Conservation (phyloP, 2,329 filamentous ascomycete genomes). For the Ilyonectria robusta region DNA sequence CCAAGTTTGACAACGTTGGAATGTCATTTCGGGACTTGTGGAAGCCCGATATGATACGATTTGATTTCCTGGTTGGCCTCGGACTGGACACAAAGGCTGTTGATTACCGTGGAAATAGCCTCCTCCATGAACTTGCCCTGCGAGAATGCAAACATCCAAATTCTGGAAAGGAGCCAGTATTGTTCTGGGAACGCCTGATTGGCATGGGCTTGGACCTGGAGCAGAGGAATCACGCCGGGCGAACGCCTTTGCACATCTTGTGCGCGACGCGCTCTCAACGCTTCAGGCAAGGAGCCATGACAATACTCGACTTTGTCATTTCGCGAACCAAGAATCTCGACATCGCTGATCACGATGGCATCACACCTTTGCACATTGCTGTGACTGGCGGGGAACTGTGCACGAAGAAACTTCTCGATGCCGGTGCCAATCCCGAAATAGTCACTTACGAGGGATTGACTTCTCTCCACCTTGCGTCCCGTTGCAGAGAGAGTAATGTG, state of each 20-base stretch:
- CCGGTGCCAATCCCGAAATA: constrained; percentile 53
- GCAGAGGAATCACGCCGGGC: constrained; percentile 36
- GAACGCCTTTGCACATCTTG: constrained; percentile 44
- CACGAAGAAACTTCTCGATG: constrained; percentile 50
- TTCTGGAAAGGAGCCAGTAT: not conserved
- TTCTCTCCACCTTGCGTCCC: constrained; percentile 57
- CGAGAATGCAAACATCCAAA: not conserved
- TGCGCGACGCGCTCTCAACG: not conserved
- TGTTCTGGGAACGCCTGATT: constrained; percentile 34
- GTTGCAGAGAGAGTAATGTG: constrained; percentile 51
- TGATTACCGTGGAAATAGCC: constrained; percentile 40
- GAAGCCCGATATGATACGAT: not conserved
- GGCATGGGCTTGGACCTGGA: constrained; percentile 32
- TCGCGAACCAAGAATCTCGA: constrained; percentile 29
- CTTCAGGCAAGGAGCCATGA: not conserved
- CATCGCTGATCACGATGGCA: constrained; percentile 29
- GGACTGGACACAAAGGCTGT: constrained; percentile 31
- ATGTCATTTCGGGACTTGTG: not conserved
- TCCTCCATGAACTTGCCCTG: constrained; percentile 42
- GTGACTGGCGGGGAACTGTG: constrained; percentile 37
- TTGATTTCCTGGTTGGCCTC: constrained; percentile 22
- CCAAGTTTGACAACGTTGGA: not conserved
- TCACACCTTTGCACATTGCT: constrained; percentile 46
- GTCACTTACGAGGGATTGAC: constrained; percentile 53
- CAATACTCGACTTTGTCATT: constrained; percentile 36